Evolutionary conservation across 768 basidiomycete species (phyloP).

Genomic region (Leccinum longicurvipes): DNA sequence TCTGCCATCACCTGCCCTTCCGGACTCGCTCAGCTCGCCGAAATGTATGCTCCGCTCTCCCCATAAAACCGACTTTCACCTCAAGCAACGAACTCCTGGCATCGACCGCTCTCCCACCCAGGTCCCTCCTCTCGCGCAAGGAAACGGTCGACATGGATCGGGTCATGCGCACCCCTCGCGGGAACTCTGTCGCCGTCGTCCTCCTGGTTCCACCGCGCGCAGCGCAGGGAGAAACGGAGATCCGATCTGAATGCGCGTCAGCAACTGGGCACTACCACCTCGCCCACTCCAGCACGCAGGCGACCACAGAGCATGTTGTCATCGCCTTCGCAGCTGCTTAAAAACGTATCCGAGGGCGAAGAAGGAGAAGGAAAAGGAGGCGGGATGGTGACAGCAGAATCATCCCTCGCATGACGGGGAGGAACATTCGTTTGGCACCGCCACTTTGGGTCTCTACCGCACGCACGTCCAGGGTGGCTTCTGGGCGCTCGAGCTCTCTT

Average conservation of each 20-base stretch:
- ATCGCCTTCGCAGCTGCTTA: constrained; percentile 30
- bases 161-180: constrained; percentile 68
- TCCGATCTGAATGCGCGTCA: constrained; percentile 53
- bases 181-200: constrained; percentile 42
- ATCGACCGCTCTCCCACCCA: constrained; percentile 47
- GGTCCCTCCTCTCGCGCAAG: constrained; percentile 28
- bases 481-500: constrained; percentile 41
- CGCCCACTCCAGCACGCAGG: constrained; percentile 17
- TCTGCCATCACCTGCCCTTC: constrained; percentile 69
- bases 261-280: constrained; percentile 23
- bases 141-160: constrained; percentile 77
- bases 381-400: constrained; percentile 16
- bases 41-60: constrained; percentile 89
- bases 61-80: constrained; percentile 31
- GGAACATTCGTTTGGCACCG: constrained; percentile 51
- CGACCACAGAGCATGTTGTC: constrained; percentile 43
- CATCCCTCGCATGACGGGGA: constrained; percentile 24
- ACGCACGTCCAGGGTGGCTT: constrained; percentile 48
- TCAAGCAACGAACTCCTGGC: constrained; percentile 22
- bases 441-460: constrained; percentile 60
- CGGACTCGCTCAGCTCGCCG: constrained; percentile 70
- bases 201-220: constrained; percentile 33
- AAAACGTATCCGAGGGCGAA: constrained; percentile 35
- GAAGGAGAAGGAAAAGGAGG: constrained; percentile 33
- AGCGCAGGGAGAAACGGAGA: constrained; percentile 49